Evolutionary conservation across 176 grass and related monocot species (phyloP).

Genomic region (Hyparrhenia diplandra): DNA sequence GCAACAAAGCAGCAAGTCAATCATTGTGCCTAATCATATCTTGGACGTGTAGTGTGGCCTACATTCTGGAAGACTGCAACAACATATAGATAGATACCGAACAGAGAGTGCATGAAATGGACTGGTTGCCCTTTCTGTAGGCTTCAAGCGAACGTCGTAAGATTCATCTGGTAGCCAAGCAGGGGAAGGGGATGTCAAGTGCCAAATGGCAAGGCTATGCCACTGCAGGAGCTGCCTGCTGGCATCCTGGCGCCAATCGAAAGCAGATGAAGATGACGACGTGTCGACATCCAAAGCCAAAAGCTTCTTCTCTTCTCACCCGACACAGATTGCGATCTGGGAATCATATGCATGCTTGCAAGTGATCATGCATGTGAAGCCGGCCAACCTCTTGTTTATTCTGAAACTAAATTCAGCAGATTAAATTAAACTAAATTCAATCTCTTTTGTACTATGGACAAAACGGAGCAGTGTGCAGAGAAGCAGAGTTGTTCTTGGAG

Average conservation of each 20-base stretch:
- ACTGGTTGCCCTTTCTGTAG: neutral
- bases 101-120: neutral
- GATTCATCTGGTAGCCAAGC: neutral
- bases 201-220: neutral
- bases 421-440: neutral
- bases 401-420: neutral
- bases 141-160: neutral
- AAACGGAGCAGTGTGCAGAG: neutral
- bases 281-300: neutral
- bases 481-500: neutral
- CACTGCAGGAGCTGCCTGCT: neutral
- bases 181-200: neutral
- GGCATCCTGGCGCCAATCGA: neutral
- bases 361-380: constrained; percentile 12
- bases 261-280: neutral
- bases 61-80: neutral
- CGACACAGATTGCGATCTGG: neutral
- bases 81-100: neutral
- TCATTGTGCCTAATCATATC: neutral
- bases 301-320: neutral
- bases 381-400: neutral
- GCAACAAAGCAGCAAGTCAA: neutral
- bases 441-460: neutral
- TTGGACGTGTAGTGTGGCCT: neutral
- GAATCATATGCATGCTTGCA: neutral